Percentiles rank a stretch among this genome's conserved stretches.
phyloP scores from a whole-genome alignment of 108 stramenopile species.

The Pseudonitzschia multiseries region DNA sequence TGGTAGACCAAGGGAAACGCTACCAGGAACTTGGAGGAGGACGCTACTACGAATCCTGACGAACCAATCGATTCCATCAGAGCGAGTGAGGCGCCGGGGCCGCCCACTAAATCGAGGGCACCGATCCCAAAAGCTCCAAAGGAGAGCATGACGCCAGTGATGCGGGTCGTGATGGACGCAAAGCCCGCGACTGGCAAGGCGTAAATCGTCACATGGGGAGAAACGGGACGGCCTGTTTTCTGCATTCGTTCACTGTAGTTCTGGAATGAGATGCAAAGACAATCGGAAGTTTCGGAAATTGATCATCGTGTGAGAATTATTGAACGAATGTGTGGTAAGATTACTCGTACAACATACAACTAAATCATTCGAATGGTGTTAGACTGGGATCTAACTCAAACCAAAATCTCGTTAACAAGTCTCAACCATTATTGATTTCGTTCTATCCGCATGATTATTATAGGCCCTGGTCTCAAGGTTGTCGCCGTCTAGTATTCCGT shows the following conservation, averaged over 20 bases:
- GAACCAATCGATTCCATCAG: conserved; percentile 79
- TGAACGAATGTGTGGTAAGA: not conserved
- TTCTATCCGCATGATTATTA: no score
- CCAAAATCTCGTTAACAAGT: no score
- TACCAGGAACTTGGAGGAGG: conserved; percentile 82
- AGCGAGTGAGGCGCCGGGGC: conserved; percentile 62
- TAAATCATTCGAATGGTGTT: no score
- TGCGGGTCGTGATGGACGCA: conserved; percentile 90
- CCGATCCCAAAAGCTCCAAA: conserved; percentile 85
- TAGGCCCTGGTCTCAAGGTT: no score
- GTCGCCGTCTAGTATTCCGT: not conserved
- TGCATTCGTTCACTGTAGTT: conserved; percentile 82
- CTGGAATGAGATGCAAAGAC: conserved; percentile 24
- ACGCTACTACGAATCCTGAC: conserved; percentile 53
- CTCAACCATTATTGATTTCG: no score
- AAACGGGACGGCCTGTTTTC: conserved; percentile 86
- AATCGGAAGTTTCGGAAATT: not conserved
- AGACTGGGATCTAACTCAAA: no score
- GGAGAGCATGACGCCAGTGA: conserved; percentile 84
- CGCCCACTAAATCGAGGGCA: conserved; percentile 69
- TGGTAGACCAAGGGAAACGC: conserved; percentile 91
- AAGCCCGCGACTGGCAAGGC: conserved; percentile 87
- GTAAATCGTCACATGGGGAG: conserved; percentile 96
- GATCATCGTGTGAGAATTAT: not conserved
- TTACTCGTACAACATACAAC: no score